These are phyloP conservation scores for Drechmeria coniospora DNA, from an alignment of 2,329 filamentous ascomycete genomes.

Conservation along the genomic window DNA sequence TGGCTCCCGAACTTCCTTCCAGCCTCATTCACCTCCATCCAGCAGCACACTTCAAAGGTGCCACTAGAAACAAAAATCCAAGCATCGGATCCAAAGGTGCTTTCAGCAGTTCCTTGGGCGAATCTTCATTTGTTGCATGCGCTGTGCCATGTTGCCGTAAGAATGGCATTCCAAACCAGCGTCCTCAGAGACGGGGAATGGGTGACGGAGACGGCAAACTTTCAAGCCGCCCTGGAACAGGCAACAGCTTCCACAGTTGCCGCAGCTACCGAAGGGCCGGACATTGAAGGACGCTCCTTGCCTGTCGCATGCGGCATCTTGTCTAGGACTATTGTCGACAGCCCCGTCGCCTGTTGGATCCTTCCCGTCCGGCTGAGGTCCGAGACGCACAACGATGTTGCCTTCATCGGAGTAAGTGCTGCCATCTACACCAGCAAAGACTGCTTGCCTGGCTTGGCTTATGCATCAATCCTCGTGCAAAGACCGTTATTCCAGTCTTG, in stretches of 20 bases:
- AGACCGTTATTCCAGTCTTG: no score
- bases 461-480: slow-evolving; percentile 4
- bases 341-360: slow-evolving; percentile 60
- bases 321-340: slow-evolving; percentile 62
- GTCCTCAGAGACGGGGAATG: slow-evolving; percentile 38
- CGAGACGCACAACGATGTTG: slow-evolving; percentile 58
- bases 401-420: slow-evolving; percentile 69
- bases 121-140: not conserved
- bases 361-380: slow-evolving; percentile 66
- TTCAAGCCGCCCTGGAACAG: slow-evolving; percentile 24
- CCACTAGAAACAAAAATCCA: no score
- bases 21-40: no score
- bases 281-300: slow-evolving; percentile 16
- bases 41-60: no score
- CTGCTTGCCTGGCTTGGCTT: not conserved
- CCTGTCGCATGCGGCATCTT: slow-evolving; percentile 54
- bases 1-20: no score
- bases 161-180: slow-evolving; percentile 36
- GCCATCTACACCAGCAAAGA: no score
- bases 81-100: no score
- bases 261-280: slow-evolving; percentile 11
- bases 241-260: slow-evolving; percentile 13
- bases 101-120: not conserved
- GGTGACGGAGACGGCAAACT: slow-evolving; percentile 36
- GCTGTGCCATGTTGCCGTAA: slow-evolving; percentile 10